Base-by-base conservation (phyloP, 1,139 yeast genomes). In the Pichia sp. region DNA sequence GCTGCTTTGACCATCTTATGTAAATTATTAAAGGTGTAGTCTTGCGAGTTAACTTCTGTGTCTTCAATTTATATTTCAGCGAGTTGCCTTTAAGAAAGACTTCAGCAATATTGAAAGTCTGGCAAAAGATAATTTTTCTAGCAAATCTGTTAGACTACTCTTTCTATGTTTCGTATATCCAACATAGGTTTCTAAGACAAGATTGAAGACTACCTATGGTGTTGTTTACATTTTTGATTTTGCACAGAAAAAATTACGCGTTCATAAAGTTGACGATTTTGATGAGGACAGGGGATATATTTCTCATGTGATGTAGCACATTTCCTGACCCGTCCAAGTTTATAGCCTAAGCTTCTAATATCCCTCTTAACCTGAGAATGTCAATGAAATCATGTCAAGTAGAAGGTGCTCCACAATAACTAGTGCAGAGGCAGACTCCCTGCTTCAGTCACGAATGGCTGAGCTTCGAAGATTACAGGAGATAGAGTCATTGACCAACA, bases 391-490 rank as follows among this genome's bases (percentile, higher is more conserved):
- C 42, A 54, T 54, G 57, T 46, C 54, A 44, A 44, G 8, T 46
- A 30, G 59, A 48, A 49, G 63, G 38, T 54, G 41, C 30, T 58
- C 61, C 1, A 50, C 53, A 5, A 38, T 49, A 2, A 56, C 57
- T 46, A 63, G 61, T 36, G 29, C 59, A 9, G 60, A 60, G 24
- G 55, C 63, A 6, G 60, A 60, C 31, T 47, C 53, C 4, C 54
- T 55, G 27, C 54, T 65, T 1, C 60, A 59, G n/a, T 75, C 75
- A 52, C 83, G 83, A 64, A 67, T 78, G 55, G 75, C 74, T 4
- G 88, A 84, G 62, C 75, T 84, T 40, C 79, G 74, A 53, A 72
- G 74, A 58, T 69, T 84, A 43, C 75, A 73, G 49, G 80, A 81
- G 61, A 74, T 85, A 41, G 75, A 77, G 54, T 70, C 70, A 30